Evolutionary conservation across 768 basidiomycete species (phyloP), one percentile per base, ranked within the genome.

Genomic region (Russula emetica): DNA sequence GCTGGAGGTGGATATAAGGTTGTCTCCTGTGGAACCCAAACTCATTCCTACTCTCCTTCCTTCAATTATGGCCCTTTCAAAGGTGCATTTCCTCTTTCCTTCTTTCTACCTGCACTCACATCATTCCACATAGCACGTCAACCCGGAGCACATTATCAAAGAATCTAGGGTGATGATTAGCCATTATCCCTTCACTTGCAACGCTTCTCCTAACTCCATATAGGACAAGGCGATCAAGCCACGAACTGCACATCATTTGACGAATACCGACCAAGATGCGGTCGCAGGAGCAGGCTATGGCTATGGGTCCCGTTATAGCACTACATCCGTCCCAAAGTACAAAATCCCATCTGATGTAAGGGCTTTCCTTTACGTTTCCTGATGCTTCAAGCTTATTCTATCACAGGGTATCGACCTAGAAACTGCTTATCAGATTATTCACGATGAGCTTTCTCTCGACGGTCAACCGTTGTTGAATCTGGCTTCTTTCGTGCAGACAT

Each of bases 311-410:
- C 83, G 85, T 50, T 90, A 89, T 71, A 81, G 81, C 18, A 85
- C 86, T n/a, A 72, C 70, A n/a, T 79, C 86, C 22, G 75, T 91
- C 58, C 88, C 89, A 18, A 92, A 89, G 72, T 91, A 81, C 73
- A 78, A 77, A 61, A 70, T 92, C 10, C 82, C 88, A 0, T 76
- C 78, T 44, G 85, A 81, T 74, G 84, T 80, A 62, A 13, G 36
- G 20, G 4, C 16, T 42, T 20, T 36, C 60, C 20, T 22, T 28
- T 16, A 34, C 7, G 2, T 56, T 55, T 49, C 32, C 24, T 18
- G 42, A 45, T 2, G 24, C 52, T 49, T 45, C 45, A 30, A 34
- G 47, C 61, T 60, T 18, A 49, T 57, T 22, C 18, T 51, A 20
- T 6, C 24, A 10, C 36, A 87, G 77, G 90, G 90, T 3, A 74